A percentile compares a stretch with the other conserved stretches of the same genome.
These are phyloP conservation scores for Salix suchowensis DNA, from an alignment of 345 rosid species.

Conservation along the genomic window DNA sequence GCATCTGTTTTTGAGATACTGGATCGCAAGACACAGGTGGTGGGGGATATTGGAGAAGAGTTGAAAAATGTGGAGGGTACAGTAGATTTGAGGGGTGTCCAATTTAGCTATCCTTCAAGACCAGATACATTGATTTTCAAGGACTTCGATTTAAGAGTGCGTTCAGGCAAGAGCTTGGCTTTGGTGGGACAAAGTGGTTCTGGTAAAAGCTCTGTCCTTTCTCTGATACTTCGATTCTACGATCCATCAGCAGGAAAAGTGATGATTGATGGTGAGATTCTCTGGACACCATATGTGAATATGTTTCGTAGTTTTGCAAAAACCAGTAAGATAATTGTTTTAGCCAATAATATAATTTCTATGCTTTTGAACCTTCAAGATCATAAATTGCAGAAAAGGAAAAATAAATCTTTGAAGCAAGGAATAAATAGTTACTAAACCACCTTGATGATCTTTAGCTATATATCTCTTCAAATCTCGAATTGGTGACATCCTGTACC, in stretches of 20 bases:
- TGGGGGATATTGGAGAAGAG: conserved; percentile 66
- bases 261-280: conserved; percentile 72
- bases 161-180: conserved; percentile 76
- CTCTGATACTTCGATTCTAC: conserved; percentile 85
- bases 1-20: conserved; percentile 77
- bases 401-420: too few relatives aligned
- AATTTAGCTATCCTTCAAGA: conserved; percentile 82
- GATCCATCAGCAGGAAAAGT: conserved; percentile 81
- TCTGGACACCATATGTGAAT: background rate
- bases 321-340: background rate
- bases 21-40: conserved; percentile 65
- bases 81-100: conserved; percentile 64
- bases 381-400: too few relatives aligned
- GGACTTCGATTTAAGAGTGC: conserved; percentile 64
- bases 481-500: background rate
- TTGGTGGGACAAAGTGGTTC: conserved; percentile 96
- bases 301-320: background rate
- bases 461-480: too few relatives aligned
- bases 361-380: too few relatives aligned
- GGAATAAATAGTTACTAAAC: too few relatives aligned
- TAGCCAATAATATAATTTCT: background rate
- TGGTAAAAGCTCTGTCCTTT: conserved; percentile 85
- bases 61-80: conserved; percentile 57
- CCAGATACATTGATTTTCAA: conserved; percentile 73
- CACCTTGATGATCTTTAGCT: too few relatives aligned